Evolutionary conservation across 805 yeast species (phyloP).

Genomic region (Yarrowia yakushimensis): DNA sequence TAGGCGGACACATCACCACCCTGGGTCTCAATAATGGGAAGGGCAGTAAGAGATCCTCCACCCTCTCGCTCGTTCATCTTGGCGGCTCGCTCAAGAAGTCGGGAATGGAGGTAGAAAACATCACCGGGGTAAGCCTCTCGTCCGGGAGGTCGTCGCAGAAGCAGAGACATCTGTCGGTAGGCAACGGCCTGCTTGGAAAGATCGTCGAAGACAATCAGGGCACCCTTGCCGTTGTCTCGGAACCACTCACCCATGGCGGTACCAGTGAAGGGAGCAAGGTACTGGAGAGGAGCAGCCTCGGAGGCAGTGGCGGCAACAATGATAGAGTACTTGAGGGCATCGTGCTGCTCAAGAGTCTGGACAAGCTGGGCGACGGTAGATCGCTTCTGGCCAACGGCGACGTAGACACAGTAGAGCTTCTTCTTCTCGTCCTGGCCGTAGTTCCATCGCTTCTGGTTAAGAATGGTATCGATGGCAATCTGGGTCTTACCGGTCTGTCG

Average conservation of each 20-base stretch:
- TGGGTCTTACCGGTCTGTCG: conserved; percentile 99
- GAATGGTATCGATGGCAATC: conserved; percentile 95
- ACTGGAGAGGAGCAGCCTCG: conserved; percentile 99
- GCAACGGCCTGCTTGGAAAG: conserved; percentile 99
- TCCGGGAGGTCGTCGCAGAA: conserved; percentile 96
- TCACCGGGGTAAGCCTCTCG: conserved; percentile 98
- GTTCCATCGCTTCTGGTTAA: conserved; percentile 99
- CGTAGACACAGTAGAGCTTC: conserved; percentile 99
- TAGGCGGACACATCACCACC: conserved; percentile 99
- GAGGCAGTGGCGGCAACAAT: conserved; percentile 99
- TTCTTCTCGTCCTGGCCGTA: conserved; percentile 89
- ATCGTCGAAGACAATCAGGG: conserved; percentile 95
- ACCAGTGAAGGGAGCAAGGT: conserved; percentile 99
- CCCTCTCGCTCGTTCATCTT: conserved; percentile 88
- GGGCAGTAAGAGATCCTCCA: conserved; percentile 92
- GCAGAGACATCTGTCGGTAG: conserved; percentile 97
- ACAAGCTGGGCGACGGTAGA: conserved; percentile 99
- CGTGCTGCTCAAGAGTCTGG: conserved; percentile 97
- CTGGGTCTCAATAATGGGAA: conserved; percentile 96
- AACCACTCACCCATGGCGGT: conserved; percentile 99
- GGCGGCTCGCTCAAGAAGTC: conserved; percentile 96
- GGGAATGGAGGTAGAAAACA: conserved; percentile 92
- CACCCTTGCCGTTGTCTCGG: conserved; percentile 99
- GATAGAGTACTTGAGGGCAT: conserved; percentile 95
- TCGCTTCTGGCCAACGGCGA: conserved; percentile 99